Conservation (phyloP, 345 rosid species). For the Ceriops tagal region DNA sequence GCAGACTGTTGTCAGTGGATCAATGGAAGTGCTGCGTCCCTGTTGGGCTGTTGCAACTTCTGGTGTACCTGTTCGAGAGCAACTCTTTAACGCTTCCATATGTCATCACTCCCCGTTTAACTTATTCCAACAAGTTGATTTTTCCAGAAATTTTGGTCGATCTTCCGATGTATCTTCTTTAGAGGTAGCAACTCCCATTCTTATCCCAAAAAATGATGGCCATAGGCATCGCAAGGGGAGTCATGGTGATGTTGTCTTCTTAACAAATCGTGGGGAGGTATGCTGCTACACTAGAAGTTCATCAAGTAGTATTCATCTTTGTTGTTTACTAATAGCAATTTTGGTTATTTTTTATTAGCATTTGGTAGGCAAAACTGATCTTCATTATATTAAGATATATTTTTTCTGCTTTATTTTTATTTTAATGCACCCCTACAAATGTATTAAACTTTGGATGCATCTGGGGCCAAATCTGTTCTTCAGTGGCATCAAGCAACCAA, state of each 20-base stretch:
- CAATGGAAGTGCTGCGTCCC: slow-evolving; percentile 75
- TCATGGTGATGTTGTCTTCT: slow-evolving; percentile 87
- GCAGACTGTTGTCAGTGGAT: slow-evolving; percentile 72
- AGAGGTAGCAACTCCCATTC: slow-evolving; percentile 96
- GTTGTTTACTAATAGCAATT: background rate
- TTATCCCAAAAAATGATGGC: slow-evolving; percentile 79
- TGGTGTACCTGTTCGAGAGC: slow-evolving; percentile 90
- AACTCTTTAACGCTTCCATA: slow-evolving; percentile 93
- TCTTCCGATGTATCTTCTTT: slow-evolving; percentile 53
- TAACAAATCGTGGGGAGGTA: slow-evolving; percentile 99
- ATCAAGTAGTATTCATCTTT: background rate
- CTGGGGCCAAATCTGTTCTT: too few species aligned
- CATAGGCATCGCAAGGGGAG: slow-evolving; percentile 78
- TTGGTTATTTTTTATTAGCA: background rate
- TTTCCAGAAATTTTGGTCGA: slow-evolving; percentile 63
- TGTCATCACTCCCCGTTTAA: slow-evolving; percentile 81
- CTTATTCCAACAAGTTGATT: slow-evolving; percentile 79
- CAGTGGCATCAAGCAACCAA: too few species aligned
- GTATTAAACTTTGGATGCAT: too few species aligned
- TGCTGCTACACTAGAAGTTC: slow-evolving; percentile 1
- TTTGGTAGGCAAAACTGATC: background rate
- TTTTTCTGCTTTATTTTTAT: too few species aligned
- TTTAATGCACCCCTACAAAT: too few species aligned
- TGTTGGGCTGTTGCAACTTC: slow-evolving; percentile 99
- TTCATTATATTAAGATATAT: background rate